Conservation (phyloP, 371 early-diverging fungal genomes). For the Circinella umbellata region DNA sequence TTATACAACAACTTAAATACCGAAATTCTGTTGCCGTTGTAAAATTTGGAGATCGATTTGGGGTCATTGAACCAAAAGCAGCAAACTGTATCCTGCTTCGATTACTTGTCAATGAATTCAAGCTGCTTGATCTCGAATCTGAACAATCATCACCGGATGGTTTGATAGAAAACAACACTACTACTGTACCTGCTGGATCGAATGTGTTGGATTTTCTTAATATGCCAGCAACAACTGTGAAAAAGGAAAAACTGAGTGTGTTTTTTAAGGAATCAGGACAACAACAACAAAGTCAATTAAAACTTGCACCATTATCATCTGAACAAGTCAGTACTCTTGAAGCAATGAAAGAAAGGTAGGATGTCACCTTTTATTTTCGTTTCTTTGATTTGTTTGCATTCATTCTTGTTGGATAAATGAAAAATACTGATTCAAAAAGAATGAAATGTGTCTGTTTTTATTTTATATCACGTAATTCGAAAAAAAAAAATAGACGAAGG, state of each 20-base stretch:
- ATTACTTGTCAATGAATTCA: background rate
- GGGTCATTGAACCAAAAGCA: conserved; percentile 2
- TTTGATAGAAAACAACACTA: background rate
- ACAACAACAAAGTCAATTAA: background rate
- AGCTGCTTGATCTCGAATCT: background rate
- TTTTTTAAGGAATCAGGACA: conserved; percentile 3
- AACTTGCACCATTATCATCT: background rate
- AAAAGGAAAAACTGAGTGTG: background rate
- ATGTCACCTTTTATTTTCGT: background rate
- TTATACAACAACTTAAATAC: background rate
- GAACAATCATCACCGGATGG: background rate
- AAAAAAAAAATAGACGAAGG: conserved; percentile 5
- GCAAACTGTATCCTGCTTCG: conserved; percentile 1
- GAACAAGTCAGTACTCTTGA: background rate
- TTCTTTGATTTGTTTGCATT: no score
- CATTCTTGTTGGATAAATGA: no score
- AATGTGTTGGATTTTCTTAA: conserved; percentile 2
- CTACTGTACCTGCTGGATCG: background rate
- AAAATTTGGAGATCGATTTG: background rate
- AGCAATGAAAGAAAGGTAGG: conserved; percentile 3
- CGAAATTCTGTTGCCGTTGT: background rate
- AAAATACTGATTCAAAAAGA: no score
- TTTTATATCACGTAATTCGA: no score
- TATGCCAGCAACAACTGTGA: conserved; percentile 8
- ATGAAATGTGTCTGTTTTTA: no score